Percentiles rank a stretch among this genome's conserved stretches.
phyloP scores from a whole-genome alignment of 2,329 filamentous ascomycete species.

The Boeremia exigua region DNA sequence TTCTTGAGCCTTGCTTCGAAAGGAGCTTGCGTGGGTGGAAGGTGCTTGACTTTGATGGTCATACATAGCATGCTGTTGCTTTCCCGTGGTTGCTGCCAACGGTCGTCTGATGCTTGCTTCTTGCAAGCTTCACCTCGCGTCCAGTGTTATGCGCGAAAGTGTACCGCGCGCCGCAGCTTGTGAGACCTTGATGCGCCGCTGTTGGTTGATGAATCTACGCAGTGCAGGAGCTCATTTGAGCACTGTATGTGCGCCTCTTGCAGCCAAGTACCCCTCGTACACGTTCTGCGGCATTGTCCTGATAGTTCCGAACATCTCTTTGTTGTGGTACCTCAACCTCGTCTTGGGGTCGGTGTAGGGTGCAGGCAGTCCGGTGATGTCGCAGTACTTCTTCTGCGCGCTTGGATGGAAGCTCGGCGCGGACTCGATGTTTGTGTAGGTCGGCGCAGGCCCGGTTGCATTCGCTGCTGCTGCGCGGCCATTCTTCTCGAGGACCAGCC shows the following conservation, averaged over 20 bases:
- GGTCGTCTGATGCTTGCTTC: background rate
- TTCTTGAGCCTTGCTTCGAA: conserved; percentile 81
- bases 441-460: conserved; percentile 68
- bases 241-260: conserved; percentile 89
- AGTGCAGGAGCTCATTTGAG: conserved; percentile 70
- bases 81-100: background rate
- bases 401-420: conserved; percentile 82
- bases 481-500: conserved; percentile 86
- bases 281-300: conserved; percentile 80
- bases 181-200: background rate
- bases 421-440: conserved; percentile 96
- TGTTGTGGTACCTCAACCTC: conserved; percentile 88
- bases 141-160: background rate
- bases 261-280: conserved; percentile 87
- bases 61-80: conserved; percentile 61
- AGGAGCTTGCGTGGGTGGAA: conserved; percentile 82
- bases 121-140: background rate
- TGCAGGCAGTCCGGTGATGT: conserved; percentile 90
- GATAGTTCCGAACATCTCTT: conserved; percentile 86
- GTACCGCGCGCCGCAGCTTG: background rate
- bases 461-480: conserved; percentile 44
- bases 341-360: conserved; percentile 96
- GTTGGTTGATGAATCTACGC: background rate
- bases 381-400: conserved; percentile 89
- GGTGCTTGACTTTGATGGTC: conserved; percentile 95